Percentiles rank a stretch among this genome's conserved stretches.
These are phyloP conservation scores for Aspergillus sojae DNA, from an alignment of 2,329 filamentous ascomycete species.

Conservation along the genomic window DNA sequence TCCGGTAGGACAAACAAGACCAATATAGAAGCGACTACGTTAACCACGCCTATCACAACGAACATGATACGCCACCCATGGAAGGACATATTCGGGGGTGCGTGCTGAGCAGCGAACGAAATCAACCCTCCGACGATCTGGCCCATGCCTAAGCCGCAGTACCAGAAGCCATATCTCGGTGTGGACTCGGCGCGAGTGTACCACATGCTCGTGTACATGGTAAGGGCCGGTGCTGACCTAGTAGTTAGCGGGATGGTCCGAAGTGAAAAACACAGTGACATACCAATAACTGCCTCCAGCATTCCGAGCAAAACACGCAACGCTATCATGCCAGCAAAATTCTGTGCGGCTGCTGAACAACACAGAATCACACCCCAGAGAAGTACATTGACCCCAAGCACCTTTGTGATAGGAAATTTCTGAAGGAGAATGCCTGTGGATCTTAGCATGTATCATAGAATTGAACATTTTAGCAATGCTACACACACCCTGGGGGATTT, in stretches of 20 bases:
- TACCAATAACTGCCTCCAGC: constrained; percentile 48
- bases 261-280: neutral
- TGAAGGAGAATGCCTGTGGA: constrained; percentile 60
- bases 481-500: constrained; percentile 59
- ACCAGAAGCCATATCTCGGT: constrained; percentile 34
- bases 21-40: constrained; percentile 23
- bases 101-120: constrained; percentile 34
- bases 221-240: constrained; percentile 26
- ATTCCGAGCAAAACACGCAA: constrained; percentile 60
- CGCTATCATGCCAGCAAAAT: constrained; percentile 55
- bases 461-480: neutral
- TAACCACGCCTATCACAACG: constrained; percentile 29
- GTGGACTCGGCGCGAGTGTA: constrained; percentile 30
- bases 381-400: constrained; percentile 60
- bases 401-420: constrained; percentile 62
- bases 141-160: constrained; percentile 30
- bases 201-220: constrained; percentile 33
- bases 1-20: constrained; percentile 28
- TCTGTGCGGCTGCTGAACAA: constrained; percentile 52
- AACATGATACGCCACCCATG: constrained; percentile 34
- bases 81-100: constrained; percentile 18
- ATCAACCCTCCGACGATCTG: constrained; percentile 34
- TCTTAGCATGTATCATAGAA: neutral
- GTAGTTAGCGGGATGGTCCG: neutral
- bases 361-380: constrained; percentile 56